Evolutionary conservation across 371 early-diverging fungal genomes (phyloP).

Genomic region (Rhizopus microsporus): DNA sequence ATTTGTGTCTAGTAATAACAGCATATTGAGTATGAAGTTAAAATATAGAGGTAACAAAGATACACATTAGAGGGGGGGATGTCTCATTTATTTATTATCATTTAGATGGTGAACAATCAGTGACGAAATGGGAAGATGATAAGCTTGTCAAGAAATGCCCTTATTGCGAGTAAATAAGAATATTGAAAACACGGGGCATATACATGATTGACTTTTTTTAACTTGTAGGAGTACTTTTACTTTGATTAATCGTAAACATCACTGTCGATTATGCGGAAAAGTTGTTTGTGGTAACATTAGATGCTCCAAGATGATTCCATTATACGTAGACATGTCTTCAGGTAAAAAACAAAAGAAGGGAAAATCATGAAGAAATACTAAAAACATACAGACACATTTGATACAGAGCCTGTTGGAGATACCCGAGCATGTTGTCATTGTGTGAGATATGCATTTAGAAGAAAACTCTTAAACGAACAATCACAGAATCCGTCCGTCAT

Average conservation of each 20-base stretch:
- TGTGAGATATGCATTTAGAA: conserved; percentile 54
- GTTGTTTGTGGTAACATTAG: conserved; percentile 64
- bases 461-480: conserved; percentile 52
- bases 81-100: not conserved
- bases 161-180: conserved; percentile 52
- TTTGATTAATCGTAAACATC: conserved; percentile 69
- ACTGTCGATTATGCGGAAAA: conserved; percentile 80
- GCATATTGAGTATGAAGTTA: conserved; percentile 47
- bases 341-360: conserved; percentile 32
- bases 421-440: conserved; percentile 67
- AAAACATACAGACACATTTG: conserved; percentile 33
- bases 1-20: conserved; percentile 41
- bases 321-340: conserved; percentile 57
- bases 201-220: not conserved
- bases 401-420: conserved; percentile 59
- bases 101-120: conserved; percentile 61
- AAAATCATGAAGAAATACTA: not conserved
- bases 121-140: conserved; percentile 72
- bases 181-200: not conserved
- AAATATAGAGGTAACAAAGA: conserved; percentile 45
- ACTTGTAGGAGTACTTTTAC: conserved; percentile 42
- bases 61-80: not conserved
- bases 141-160: conserved; percentile 52
- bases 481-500: conserved; percentile 43
- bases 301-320: conserved; percentile 63